phyloP scores from a whole-genome alignment of 331 rosid genomes.

The Pyrus hybrid region DNA sequence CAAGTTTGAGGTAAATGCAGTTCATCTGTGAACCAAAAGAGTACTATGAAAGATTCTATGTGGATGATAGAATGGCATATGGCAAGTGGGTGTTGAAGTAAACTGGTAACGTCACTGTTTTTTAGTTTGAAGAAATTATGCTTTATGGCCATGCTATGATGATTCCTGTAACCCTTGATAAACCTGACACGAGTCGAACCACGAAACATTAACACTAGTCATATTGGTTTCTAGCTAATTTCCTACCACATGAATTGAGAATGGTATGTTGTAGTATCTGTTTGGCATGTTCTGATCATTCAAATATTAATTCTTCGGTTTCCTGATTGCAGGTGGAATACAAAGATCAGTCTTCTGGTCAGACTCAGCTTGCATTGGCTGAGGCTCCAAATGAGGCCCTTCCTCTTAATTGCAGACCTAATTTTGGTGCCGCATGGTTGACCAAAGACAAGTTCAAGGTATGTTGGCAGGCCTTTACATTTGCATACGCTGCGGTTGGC shows the following conservation, averaged over 20 bases:
- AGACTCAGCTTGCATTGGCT: constrained; percentile 55
- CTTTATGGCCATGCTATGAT: not conserved
- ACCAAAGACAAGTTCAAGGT: constrained; percentile 86
- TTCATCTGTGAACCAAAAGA: not conserved
- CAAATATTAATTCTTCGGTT: constrained; percentile 9
- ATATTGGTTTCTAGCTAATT: not conserved
- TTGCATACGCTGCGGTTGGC: not conserved
- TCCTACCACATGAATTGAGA: not conserved
- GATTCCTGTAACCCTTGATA: not conserved
- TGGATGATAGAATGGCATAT: not conserved
- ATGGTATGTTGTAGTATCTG: not conserved
- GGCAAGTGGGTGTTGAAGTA: not conserved
- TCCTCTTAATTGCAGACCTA: constrained; percentile 93
- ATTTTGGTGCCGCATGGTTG: constrained; percentile 88
- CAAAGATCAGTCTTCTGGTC: constrained; percentile 69
- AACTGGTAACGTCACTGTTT: not conserved
- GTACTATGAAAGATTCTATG: not conserved
- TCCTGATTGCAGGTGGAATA: constrained; percentile 65
- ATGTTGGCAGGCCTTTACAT: constrained; percentile 12
- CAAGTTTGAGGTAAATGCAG: not conserved
- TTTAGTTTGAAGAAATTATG: not conserved
- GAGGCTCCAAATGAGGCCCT: constrained; percentile 97
- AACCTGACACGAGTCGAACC: not conserved
- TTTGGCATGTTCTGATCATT: not conserved
- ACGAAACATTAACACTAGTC: not conserved